Percentiles rank a stretch among this genome's conserved stretches.
phyloP scores from a whole-genome alignment of 139 green algal genomes.

The Chlorokybus atmophyticus region DNA sequence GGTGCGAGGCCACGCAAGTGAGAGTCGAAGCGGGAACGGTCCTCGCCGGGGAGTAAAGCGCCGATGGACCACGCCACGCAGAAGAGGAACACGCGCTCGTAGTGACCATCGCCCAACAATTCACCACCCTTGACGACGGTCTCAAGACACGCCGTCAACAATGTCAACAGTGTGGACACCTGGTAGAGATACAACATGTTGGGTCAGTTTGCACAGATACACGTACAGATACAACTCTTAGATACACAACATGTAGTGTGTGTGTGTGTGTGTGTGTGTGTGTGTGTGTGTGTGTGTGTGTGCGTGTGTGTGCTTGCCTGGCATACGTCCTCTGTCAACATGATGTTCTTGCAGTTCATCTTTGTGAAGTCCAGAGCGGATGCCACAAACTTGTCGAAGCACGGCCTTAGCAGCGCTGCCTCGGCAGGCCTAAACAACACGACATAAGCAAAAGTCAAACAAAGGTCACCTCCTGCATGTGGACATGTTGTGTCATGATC shows the following conservation, averaged over 20 bases:
- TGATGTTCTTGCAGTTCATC: conserved; percentile 55
- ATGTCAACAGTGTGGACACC: conserved; percentile 43
- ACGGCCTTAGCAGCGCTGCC: conserved; percentile 39
- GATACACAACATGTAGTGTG: too few relatives aligned
- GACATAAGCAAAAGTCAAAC: too few relatives aligned
- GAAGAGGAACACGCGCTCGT: conserved; percentile 80
- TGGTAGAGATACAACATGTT: conserved; percentile 4
- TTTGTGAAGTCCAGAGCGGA: conserved; percentile 58
- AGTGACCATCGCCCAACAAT: conserved; percentile 36
- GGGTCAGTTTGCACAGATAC: too few relatives aligned
- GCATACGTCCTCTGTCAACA: conserved; percentile 74
- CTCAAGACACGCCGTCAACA: conserved; percentile 59
- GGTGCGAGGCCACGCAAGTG: conserved; percentile 36
- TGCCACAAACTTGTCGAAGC: conserved; percentile 72
- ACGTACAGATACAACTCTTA: too few relatives aligned
- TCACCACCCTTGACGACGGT: conserved; percentile 14
- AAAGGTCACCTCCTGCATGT: too few relatives aligned
- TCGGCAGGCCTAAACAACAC: conserved; percentile 41
- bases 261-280: too few relatives aligned
- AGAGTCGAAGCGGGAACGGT: conserved; percentile 56
- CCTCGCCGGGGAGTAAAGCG: conserved; percentile 58
- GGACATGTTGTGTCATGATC: too few relatives aligned
- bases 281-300: too few relatives aligned
- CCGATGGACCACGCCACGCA: conserved; percentile 69
- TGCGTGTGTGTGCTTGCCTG: conserved; percentile 46